Conservation (phyloP, 176 grass and related monocot genomes). For the Aegilops speltoides region DNA sequence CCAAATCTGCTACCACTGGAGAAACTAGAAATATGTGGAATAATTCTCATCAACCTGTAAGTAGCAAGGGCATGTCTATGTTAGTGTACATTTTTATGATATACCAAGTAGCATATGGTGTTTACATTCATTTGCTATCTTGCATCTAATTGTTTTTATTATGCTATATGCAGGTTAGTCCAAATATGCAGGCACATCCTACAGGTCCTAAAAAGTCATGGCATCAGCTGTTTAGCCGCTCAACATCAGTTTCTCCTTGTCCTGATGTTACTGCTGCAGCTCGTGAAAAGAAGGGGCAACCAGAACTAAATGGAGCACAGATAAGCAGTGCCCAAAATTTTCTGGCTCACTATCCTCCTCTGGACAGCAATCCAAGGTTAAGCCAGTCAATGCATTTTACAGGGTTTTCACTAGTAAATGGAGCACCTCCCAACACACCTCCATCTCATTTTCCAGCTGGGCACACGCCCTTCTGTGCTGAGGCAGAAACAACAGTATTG, state of each 20-base stretch:
- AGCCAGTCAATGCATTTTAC: constrained; percentile 42
- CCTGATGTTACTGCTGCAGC: constrained; percentile 43
- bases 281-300: constrained; percentile 35
- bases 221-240: constrained; percentile 82
- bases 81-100: constrained; percentile 8
- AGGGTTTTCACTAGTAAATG: constrained; percentile 44
- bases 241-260: constrained; percentile 59
- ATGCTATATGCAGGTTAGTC: constrained; percentile 58
- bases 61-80: constrained; percentile 37
- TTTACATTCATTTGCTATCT: constrained; percentile 20
- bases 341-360: constrained; percentile 47
- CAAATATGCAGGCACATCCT: constrained; percentile 57
- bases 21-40: constrained; percentile 50
- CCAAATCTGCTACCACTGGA: constrained; percentile 51
- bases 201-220: constrained; percentile 67
- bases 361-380: constrained; percentile 41
- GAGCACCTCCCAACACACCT: constrained; percentile 11
- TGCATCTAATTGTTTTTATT: constrained; percentile 31
- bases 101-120: neutral
- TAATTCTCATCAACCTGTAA: constrained; percentile 60
- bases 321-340: constrained; percentile 50
- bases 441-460: constrained; percentile 49
- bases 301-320: constrained; percentile 39
- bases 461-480: constrained; percentile 44
- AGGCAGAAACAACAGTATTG: constrained; percentile 34